Percentiles rank a stretch among this genome's conserved stretches.
phyloP scores from a whole-genome alignment of 2,329 filamentous ascomycete species.

The Amphichorda felina region DNA sequence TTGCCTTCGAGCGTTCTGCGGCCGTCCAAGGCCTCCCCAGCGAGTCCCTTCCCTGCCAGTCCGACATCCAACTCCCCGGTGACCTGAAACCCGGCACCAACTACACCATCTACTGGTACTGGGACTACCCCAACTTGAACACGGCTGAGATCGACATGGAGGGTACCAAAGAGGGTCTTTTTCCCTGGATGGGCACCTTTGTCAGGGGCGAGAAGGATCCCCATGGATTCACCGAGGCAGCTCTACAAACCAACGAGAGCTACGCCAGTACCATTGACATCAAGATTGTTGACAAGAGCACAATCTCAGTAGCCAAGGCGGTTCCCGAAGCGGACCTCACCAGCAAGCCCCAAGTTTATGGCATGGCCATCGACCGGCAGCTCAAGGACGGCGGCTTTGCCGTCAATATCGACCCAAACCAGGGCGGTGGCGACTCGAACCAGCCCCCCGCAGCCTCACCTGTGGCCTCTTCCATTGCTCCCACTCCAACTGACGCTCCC shows the following conservation, averaged over 20 bases:
- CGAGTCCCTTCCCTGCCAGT: constrained; percentile 65
- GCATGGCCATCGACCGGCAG: constrained; percentile 31
- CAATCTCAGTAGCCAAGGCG: constrained; percentile 4
- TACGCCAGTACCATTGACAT: constrained; percentile 28
- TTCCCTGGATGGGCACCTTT: constrained; percentile 27
- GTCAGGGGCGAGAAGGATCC: constrained; percentile 24
- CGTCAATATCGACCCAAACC: constrained; percentile 22
- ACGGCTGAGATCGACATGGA: constrained; percentile 25
- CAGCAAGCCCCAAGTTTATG: constrained; percentile 28
- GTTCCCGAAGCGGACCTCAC: constrained; percentile 11
- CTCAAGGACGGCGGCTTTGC: constrained; percentile 29
- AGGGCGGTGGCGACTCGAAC: constrained; percentile 8
- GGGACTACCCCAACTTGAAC: constrained; percentile 72
- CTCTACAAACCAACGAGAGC: constrained; percentile 25
- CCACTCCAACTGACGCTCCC: constrained; percentile 9
- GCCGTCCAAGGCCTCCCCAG: constrained; percentile 43
- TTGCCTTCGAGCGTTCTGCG: constrained; percentile 47
- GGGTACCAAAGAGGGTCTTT: constrained; percentile 25
- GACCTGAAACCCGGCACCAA: constrained; percentile 48
- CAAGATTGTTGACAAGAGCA: constrained; percentile 19
- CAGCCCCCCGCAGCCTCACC: neutral
- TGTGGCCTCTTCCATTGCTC: neutral
- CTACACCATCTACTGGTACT: constrained; percentile 90
- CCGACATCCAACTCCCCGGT: constrained; percentile 62
- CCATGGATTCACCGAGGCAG: constrained; percentile 20